These are phyloP conservation scores for Termitomyces sp. DNA, from an alignment of 768 basidiomycete genomes.

Conservation along the genomic window DNA sequence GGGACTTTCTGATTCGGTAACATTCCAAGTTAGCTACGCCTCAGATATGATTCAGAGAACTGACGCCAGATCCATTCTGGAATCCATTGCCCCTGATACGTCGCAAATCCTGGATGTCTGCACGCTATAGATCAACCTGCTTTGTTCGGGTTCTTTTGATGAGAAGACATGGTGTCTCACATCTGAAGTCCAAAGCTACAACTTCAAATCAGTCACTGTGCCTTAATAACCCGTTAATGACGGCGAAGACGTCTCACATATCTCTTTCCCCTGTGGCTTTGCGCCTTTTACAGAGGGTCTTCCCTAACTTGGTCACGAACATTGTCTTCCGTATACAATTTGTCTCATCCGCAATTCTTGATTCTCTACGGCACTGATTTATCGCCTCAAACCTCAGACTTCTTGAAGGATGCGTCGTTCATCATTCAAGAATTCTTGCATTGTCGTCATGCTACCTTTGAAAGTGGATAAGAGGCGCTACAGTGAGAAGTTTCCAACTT, in stretches of 20 bases:
- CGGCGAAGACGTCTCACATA: not conserved
- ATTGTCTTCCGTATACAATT: not conserved
- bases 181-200: not conserved
- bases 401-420: not conserved
- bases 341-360: not conserved
- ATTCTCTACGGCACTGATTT: not conserved
- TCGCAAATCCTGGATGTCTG: not conserved
- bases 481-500: not conserved
- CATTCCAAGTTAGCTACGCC: not conserved
- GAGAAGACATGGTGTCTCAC: not conserved
- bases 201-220: not conserved
- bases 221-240: not conserved
- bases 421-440: slow-evolving; percentile 8
- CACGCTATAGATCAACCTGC: not conserved
- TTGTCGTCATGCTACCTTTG: not conserved
- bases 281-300: not conserved
- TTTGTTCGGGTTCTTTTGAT: not conserved
- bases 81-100: not conserved
- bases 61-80: not conserved
- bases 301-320: slow-evolving; percentile 1
- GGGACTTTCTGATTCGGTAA: not conserved
- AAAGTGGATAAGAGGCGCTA: slow-evolving; percentile 5
- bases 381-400: not conserved
- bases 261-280: not conserved
- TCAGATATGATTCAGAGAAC: not conserved